phyloP scores from a whole-genome alignment of 2,329 filamentous ascomycete species.

The Proliferodiscus dingleyae region DNA sequence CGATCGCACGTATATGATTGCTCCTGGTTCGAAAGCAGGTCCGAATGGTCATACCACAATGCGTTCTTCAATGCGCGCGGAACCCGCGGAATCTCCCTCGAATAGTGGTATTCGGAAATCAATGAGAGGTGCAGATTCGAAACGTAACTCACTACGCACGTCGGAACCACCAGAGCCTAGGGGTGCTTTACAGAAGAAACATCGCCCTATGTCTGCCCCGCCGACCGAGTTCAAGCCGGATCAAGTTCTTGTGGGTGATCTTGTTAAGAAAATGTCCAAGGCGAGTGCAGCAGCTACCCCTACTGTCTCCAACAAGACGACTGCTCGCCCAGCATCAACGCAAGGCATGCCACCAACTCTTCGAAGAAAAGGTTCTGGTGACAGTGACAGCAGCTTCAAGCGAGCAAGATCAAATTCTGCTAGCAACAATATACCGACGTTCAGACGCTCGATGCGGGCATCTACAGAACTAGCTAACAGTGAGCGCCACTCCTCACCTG shows the following conservation, averaged over 20 bases:
- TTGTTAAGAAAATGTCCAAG: slow-evolving; percentile 19
- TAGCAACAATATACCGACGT: slow-evolving; percentile 48
- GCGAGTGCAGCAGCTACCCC: slow-evolving; percentile 19
- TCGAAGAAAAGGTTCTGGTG: slow-evolving; percentile 55
- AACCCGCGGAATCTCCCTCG: slow-evolving; percentile 20
- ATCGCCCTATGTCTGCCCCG: slow-evolving; percentile 28
- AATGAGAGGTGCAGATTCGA: slow-evolving; percentile 24
- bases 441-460: slow-evolving; percentile 70
- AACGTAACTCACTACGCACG: slow-evolving; percentile 23
- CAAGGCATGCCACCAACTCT: slow-evolving; percentile 33
- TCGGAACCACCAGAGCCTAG: slow-evolving; percentile 15
- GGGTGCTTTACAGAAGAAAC: slow-evolving; percentile 34
- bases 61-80: slow-evolving; percentile 44
- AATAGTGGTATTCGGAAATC: slow-evolving; percentile 29
- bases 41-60: slow-evolving; percentile 33
- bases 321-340: slow-evolving; percentile 5
- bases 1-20: slow-evolving; percentile 38
- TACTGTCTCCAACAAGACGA: slow-evolving; percentile 11
- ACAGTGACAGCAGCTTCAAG: slow-evolving; percentile 79
- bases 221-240: slow-evolving; percentile 13
- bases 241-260: slow-evolving; percentile 18
- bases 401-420: slow-evolving; percentile 45
- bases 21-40: slow-evolving; percentile 28
- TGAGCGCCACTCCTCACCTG: too few species aligned
- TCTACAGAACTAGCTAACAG: slow-evolving; percentile 26